These are phyloP conservation scores for Fagus crenata DNA, from an alignment of 306 rosid genomes.

Conservation along the genomic window DNA sequence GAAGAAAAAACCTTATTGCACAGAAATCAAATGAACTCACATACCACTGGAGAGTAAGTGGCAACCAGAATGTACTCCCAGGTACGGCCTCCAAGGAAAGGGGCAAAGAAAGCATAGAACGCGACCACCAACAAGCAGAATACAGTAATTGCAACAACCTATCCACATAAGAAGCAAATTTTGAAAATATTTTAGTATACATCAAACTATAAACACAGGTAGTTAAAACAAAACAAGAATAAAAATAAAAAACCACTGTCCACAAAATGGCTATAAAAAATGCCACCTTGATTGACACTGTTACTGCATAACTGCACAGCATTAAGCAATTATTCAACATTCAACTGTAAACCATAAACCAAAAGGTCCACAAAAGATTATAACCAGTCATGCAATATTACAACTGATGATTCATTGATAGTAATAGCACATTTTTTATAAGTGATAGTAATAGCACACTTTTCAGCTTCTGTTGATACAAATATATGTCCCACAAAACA, in stretches of 20 bases:
- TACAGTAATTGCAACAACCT: constrained; percentile 92
- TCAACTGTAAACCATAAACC: not conserved
- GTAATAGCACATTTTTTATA: not conserved
- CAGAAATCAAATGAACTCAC: constrained; percentile 25
- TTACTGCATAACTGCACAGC: not conserved
- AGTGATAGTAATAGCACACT: not conserved
- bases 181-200: constrained; percentile 28
- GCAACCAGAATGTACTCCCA: constrained; percentile 75
- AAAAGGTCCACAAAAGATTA: not conserved
- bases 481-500: not conserved
- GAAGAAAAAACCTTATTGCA: not conserved
- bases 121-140: constrained; percentile 88
- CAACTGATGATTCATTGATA: not conserved
- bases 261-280: constrained; percentile 5
- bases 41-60: constrained; percentile 82
- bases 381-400: not conserved
- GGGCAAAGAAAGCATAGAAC: constrained; percentile 89
- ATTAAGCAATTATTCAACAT: not conserved
- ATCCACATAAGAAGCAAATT: constrained; percentile 39
- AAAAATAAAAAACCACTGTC: not conserved
- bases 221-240: not conserved
- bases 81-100: constrained; percentile 81
- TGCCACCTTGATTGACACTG: constrained; percentile 3
- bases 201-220: constrained; percentile 26
- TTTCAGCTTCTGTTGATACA: not conserved